Evolutionary conservation across 2,329 filamentous ascomycete species (phyloP), one percentile per base, ranked within the genome.

Genomic region (Amauroascus verrucosus): DNA sequence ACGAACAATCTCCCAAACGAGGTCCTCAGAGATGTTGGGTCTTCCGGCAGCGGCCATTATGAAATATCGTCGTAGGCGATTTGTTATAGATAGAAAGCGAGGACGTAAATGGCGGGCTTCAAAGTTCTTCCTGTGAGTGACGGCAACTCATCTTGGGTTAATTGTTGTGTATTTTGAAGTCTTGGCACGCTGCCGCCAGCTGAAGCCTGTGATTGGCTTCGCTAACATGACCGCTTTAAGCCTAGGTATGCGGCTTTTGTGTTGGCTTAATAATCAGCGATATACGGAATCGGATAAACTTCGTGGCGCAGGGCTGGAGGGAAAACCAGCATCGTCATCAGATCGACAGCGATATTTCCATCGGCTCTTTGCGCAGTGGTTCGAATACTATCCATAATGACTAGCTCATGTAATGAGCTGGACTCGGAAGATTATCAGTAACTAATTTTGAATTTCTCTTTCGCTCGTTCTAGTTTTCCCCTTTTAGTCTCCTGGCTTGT

Each of bases 1-100:
- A 96, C 90, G 88, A 80, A 85, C 84, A 74, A 94, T 77, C 82
- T 91, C 85, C 91, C 91, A 97, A 80, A 95, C 77, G 67, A 96
- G 81, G 77, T 96, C 90, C 70, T 84, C 76, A 73, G 89, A 94
- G 70, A 95, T 79, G 79, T 89, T 88, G 67, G 83, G 74, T 73
- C 81, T 78, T 67, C 67, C 64, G 69, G 72, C 65, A 67, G 67
- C 63, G 61, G 70, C 64, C 70, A 72, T 72, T 62, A 55, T 71
- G 22, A 48, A 32, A 28, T 53, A 41, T 53, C 44, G 43, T 43
- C 35, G 44, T 41, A 20, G 33, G 35, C 40, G 44, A 44, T 11
- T 48, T 48, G 6, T 38, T 38, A 28, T 40, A 14, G n/a, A 38
- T 18, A 8, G 38, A 37, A 33, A 43, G 28, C 13, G 45, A 43